These are phyloP conservation scores for Xylaria sp. DNA, from an alignment of 2,329 filamentous ascomycete genomes.

Conservation along the genomic window DNA sequence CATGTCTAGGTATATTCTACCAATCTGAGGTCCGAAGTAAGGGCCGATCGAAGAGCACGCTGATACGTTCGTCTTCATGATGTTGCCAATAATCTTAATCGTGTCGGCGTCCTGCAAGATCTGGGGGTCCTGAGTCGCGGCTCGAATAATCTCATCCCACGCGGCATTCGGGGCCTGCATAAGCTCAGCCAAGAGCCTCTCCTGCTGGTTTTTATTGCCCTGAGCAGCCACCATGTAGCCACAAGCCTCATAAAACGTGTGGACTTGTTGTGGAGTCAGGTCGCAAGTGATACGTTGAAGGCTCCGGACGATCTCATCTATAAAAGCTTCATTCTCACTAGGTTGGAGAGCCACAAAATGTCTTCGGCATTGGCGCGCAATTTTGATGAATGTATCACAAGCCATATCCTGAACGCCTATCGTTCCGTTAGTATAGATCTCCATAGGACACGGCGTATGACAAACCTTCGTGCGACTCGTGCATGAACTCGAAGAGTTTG, in stretches of 20 bases:
- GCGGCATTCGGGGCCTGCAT: slow-evolving; percentile 94
- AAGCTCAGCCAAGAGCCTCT: slow-evolving; percentile 87
- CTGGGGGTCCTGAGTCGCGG: slow-evolving; percentile 83
- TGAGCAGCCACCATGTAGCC: slow-evolving; percentile 99
- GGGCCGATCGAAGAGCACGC: slow-evolving; percentile 95
- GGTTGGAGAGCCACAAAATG: slow-evolving; percentile 97
- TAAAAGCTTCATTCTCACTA: slow-evolving; percentile 94
- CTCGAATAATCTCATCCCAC: slow-evolving; percentile 93
- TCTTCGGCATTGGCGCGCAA: slow-evolving; percentile 95
- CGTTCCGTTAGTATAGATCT: slow-evolving; percentile 43
- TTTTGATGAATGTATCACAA: slow-evolving; percentile 99
- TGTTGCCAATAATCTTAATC: slow-evolving; percentile 98
- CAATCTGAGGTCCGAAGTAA: slow-evolving; percentile 98
- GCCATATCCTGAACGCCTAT: slow-evolving; percentile 98
- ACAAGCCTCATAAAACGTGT: slow-evolving; percentile 98
- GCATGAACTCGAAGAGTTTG: slow-evolving; percentile 99
- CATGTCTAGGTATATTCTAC: slow-evolving; percentile 98
- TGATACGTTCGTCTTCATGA: slow-evolving; percentile 99
- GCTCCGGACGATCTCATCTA: slow-evolving; percentile 96
- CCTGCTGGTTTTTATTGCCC: slow-evolving; percentile 92
- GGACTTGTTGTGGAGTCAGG: slow-evolving; percentile 93
- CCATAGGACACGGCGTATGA: slow-evolving; percentile 21
- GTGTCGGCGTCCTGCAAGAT: slow-evolving; percentile 92
- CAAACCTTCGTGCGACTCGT: slow-evolving; percentile 95
- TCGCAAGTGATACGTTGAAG: slow-evolving; percentile 97